Conservation (phyloP, 495 filamentous ascomycete species). For the Tuber borchii region DNA sequence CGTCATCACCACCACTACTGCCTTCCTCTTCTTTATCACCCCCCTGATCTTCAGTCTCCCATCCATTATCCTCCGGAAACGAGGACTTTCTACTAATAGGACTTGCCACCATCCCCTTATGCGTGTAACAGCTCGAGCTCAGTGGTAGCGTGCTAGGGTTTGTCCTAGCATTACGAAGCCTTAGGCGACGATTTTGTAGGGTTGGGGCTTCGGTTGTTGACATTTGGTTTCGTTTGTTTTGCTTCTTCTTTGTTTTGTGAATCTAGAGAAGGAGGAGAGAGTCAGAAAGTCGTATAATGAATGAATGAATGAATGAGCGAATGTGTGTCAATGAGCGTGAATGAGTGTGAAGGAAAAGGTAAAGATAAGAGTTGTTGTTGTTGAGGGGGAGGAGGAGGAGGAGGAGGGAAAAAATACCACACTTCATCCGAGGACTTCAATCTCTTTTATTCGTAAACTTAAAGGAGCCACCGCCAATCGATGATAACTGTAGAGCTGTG, state of each 20-base stretch:
- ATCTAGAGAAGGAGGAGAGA: background rate
- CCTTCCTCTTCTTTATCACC: background rate
- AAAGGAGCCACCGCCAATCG: too few species aligned
- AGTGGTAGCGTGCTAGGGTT: constrained; percentile 27
- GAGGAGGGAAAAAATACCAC: background rate
- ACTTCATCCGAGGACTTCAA: too few species aligned
- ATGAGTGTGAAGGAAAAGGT: background rate
- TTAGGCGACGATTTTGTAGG: constrained; percentile 35
- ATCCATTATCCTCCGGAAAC: constrained; percentile 17
- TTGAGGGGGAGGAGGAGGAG: background rate
- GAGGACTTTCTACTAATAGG: background rate
- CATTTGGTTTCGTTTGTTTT: background rate
- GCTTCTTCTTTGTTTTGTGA: background rate
- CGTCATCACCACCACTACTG: background rate
- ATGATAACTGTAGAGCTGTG: background rate
- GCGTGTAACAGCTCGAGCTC: background rate
- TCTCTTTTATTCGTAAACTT: too few species aligned
- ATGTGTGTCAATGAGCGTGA: background rate
- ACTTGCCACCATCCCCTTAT: background rate
- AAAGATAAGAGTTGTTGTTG: background rate
- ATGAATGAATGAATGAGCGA: background rate
- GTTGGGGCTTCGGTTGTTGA: constrained; percentile 20
- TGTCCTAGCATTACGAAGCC: constrained; percentile 38
- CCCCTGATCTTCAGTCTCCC: constrained; percentile 31
- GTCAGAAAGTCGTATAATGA: background rate